A percentile compares a stretch with the other conserved stretches of the same genome.
phyloP scores from a whole-genome alignment of 768 basidiomycete genomes.

The Podaxis mareebaensis region DNA sequence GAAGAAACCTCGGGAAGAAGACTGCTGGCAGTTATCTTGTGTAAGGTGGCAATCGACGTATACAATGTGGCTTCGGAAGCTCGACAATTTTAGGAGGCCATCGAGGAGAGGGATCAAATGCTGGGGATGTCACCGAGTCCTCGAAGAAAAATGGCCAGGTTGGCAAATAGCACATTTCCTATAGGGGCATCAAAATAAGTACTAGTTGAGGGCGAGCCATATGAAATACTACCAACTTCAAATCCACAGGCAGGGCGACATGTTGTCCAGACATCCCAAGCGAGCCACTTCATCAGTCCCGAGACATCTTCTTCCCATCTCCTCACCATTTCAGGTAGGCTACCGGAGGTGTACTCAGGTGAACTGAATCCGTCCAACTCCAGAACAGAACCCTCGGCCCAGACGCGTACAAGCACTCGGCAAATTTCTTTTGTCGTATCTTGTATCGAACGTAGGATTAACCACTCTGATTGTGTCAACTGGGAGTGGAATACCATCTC shows the following conservation, averaged over 20 bases:
- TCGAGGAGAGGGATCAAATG: background rate
- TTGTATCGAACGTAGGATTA: background rate
- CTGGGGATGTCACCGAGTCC: background rate
- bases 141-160: slow-evolving; percentile 40
- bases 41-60: background rate
- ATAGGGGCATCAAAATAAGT: background rate
- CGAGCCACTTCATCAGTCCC: slow-evolving; percentile 49
- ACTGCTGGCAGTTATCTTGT: background rate
- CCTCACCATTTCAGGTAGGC: slow-evolving; percentile 28
- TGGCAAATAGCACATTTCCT: slow-evolving; percentile 47
- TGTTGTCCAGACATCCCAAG: slow-evolving; percentile 52
- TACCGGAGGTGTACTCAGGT: background rate
- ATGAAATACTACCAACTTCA: slow-evolving; percentile 35
- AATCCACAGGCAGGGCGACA: slow-evolving; percentile 46
- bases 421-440: background rate
- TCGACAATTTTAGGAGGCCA: background rate
- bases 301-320: slow-evolving; percentile 49
- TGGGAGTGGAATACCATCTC: background rate
- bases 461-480: background rate
- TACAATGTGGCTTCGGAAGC: background rate
- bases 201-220: background rate
- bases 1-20: no score
- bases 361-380: background rate
- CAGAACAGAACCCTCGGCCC: background rate
- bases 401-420: background rate